phyloP scores from a whole-genome alignment of 1,284 basidiomycete species.

The Ceratobasidium sp. region DNA sequence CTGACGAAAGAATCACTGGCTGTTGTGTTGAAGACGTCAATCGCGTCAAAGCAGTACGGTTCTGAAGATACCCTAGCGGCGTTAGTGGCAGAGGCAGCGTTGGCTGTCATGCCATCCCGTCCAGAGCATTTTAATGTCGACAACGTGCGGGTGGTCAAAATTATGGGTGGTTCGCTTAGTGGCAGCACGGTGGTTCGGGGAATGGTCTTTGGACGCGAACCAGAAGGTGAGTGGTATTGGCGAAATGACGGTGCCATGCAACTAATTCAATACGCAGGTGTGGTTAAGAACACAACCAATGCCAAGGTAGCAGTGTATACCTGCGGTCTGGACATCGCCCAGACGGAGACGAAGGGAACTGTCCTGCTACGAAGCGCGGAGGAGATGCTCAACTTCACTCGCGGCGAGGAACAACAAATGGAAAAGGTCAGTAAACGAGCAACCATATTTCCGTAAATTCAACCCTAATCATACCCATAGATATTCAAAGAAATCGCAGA shows the following conservation, averaged over 20 bases:
- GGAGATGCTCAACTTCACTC: constrained; percentile 96
- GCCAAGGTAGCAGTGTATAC: constrained; percentile 97
- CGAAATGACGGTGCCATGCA: neutral
- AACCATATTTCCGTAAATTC: neutral
- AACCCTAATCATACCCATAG: constrained; percentile 60
- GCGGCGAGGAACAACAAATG: constrained; percentile 95
- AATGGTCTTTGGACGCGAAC: constrained; percentile 98
- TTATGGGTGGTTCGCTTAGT: constrained; percentile 91
- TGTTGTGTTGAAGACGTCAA: constrained; percentile 87
- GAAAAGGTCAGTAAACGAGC: constrained; percentile 76
- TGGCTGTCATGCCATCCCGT: constrained; percentile 91
- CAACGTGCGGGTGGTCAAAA: constrained; percentile 98
- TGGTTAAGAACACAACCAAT: constrained; percentile 83
- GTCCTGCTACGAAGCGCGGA: constrained; percentile 96
- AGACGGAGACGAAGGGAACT: constrained; percentile 99
- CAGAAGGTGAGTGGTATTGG: constrained; percentile 77
- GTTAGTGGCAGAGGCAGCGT: constrained; percentile 93
- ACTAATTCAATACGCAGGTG: constrained; percentile 63
- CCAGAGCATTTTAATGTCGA: constrained; percentile 96
- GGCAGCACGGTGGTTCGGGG: constrained; percentile 92
- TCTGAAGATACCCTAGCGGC: constrained; percentile 86
- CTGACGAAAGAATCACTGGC: constrained; percentile 84
- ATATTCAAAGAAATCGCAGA: constrained; percentile 98
- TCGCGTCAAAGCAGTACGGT: constrained; percentile 98
- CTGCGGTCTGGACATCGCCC: constrained; percentile 90